These are phyloP conservation scores for Delphinella strobiligena DNA, from an alignment of 2,329 filamentous ascomycete species.

Conservation along the genomic window DNA sequence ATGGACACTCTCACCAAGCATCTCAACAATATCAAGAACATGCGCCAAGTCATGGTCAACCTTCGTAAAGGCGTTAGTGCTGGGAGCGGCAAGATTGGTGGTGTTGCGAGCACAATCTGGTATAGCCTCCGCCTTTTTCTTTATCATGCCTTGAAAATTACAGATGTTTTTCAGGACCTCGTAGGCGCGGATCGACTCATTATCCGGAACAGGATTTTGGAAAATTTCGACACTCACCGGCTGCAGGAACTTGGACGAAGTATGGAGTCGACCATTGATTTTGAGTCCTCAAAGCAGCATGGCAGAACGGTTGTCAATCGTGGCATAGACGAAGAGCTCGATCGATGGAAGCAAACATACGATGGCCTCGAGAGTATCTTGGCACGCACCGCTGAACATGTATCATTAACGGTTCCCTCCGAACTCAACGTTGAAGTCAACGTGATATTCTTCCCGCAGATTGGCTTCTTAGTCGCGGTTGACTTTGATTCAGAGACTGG, in stretches of 20 bases:
- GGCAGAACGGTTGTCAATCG: conserved; percentile 60
- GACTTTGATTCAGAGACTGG: conserved; percentile 48
- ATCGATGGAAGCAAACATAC: conserved; percentile 65
- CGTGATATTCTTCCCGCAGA: conserved; percentile 81
- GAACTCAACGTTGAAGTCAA: conserved; percentile 46
- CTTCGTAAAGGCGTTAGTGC: conserved; percentile 66
- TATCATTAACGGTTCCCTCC: conserved; percentile 52
- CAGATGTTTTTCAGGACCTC: conserved; percentile 49
- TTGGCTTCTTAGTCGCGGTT: conserved; percentile 78
- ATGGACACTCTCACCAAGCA: conserved; percentile 50
- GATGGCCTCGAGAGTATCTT: conserved; percentile 67
- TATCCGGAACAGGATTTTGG: conserved; percentile 46
- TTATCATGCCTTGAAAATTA: conserved; percentile 56
- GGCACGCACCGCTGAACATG: conserved; percentile 50
- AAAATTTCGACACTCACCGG: conserved; percentile 45
- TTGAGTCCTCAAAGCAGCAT: conserved; percentile 60
- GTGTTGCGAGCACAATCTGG: conserved; percentile 51
- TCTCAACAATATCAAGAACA: conserved; percentile 62
- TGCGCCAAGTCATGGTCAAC: conserved; percentile 55
- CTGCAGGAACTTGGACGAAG: conserved; percentile 56
- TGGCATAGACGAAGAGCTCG: conserved; percentile 62
- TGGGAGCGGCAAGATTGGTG: conserved; percentile 35
- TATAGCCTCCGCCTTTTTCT: conserved; percentile 61
- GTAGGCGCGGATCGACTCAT: conserved; percentile 39
- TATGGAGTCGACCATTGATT: conserved; percentile 67